A percentile compares a stretch with the other conserved stretches of the same genome.
Conservation (phyloP, 2,329 filamentous ascomycete genomes). For the Talaromyces sp. region DNA sequence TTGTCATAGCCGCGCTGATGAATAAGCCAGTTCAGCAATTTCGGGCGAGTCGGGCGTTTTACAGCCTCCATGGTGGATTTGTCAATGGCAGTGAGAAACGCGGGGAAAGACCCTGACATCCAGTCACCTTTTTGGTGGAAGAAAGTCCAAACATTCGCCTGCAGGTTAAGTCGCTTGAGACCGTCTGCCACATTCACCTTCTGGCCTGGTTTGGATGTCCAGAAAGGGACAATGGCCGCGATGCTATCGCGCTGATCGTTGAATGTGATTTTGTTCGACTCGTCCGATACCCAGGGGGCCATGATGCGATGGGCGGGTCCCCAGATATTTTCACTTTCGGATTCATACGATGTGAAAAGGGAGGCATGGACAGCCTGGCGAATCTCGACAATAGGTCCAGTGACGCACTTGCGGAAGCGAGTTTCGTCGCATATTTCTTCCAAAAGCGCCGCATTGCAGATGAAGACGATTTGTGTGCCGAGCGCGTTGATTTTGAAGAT, state of each 20-base stretch:
- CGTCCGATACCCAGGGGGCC: slow-evolving; percentile 42
- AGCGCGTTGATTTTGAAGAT: slow-evolving; percentile 55
- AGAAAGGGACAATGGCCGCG: slow-evolving; percentile 48
- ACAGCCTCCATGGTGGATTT: slow-evolving; percentile 53
- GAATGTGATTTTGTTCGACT: slow-evolving; percentile 39
- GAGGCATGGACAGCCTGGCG: slow-evolving; percentile 60
- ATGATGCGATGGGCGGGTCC: slow-evolving; percentile 55
- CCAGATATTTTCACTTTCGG: slow-evolving; percentile 51
- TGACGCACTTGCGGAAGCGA: slow-evolving; percentile 52
- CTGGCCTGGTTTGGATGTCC: slow-evolving; percentile 40
- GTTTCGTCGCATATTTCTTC: slow-evolving; percentile 63
- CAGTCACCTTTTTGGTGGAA: slow-evolving; percentile 49
- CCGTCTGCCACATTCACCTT: slow-evolving; percentile 46
- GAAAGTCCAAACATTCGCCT: slow-evolving; percentile 47
- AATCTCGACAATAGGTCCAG: slow-evolving; percentile 52
- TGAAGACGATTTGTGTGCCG: slow-evolving; percentile 45
- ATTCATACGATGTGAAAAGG: slow-evolving; percentile 55
- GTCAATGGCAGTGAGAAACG: slow-evolving; percentile 52
- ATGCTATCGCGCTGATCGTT: slow-evolving; percentile 48
- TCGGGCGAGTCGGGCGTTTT: slow-evolving; percentile 50
- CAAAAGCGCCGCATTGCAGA: slow-evolving; percentile 52
- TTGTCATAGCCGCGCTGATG: slow-evolving; percentile 51
- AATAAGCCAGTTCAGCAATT: slow-evolving; percentile 50
- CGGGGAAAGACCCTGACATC: slow-evolving; percentile 44
- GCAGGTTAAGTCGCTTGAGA: slow-evolving; percentile 52